Conservation (phyloP, 208 protist genomes). For the Herpetomonas samuelpessoai region DNA sequence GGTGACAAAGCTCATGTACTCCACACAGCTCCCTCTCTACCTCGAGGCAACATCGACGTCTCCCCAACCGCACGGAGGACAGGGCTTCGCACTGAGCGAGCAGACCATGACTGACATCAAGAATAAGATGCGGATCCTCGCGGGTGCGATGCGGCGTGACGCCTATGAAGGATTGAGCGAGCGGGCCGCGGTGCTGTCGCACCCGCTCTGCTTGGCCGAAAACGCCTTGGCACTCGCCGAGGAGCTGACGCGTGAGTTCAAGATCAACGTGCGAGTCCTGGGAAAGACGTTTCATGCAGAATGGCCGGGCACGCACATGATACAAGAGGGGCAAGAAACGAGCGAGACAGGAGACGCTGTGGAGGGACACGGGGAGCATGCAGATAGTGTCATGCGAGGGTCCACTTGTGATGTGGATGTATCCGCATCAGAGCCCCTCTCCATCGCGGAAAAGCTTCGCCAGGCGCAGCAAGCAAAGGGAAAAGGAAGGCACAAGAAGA, state of each 20-base stretch:
- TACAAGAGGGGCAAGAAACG: too few species aligned
- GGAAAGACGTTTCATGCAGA: slow-evolving; percentile 48
- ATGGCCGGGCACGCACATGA: slow-evolving; percentile 20
- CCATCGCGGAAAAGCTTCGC: too few species aligned
- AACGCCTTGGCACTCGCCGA: slow-evolving; percentile 51
- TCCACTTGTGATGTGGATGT: too few species aligned
- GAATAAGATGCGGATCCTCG: slow-evolving; percentile 70
- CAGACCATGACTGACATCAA: slow-evolving; percentile 50
- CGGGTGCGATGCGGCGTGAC: slow-evolving; percentile 59
- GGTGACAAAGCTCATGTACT: slow-evolving; percentile 64
- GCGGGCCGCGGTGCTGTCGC: slow-evolving; percentile 68
- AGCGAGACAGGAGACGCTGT: too few species aligned
- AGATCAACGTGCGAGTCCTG: slow-evolving; percentile 69
- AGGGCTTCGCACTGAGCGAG: slow-evolving; percentile 52
- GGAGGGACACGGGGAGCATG: too few species aligned
- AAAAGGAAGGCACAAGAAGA: too few species aligned
- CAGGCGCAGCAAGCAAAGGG: too few species aligned
- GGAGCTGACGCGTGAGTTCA: slow-evolving; percentile 58
- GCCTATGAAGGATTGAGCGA: slow-evolving; percentile 65
- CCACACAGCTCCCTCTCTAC: slow-evolving; percentile 76
- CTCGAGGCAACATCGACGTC: slow-evolving; percentile 26
- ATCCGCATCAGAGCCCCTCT: too few species aligned
- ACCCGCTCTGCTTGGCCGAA: slow-evolving; percentile 58
- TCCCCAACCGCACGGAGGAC: background rate
- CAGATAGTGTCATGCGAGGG: too few species aligned